Percentiles rank a stretch among this genome's conserved stretches.
Evolutionary conservation across 371 early-diverging fungal genomes (phyloP).

Genomic region (Cladochytrium tenue): DNA sequence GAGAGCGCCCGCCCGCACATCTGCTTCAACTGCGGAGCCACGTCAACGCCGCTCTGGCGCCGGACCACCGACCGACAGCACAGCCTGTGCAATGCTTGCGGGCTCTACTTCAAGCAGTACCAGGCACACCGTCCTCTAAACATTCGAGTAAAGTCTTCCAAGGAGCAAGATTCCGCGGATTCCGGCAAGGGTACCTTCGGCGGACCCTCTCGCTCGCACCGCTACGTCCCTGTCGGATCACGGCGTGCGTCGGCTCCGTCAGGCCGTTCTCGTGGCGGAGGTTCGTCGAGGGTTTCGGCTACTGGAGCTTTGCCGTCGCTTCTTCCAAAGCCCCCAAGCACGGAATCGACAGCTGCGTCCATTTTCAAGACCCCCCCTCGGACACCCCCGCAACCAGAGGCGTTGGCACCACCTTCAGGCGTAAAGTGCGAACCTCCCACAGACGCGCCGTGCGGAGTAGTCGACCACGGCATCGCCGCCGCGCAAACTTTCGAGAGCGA

Average conservation of each 20-base stretch:
- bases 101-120: conserved; percentile 24
- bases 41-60: conserved; percentile 80
- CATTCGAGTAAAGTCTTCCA: background rate
- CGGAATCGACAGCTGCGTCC: background rate
- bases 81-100: conserved; percentile 78
- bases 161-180: too few relatives aligned
- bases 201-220: background rate
- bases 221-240: background rate
- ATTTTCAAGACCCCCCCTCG: background rate
- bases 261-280: too few relatives aligned
- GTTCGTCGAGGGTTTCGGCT: too few relatives aligned
- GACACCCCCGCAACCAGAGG: background rate
- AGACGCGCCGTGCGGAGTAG: background rate
- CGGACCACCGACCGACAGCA: conserved; percentile 68
- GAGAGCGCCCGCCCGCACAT: background rate
- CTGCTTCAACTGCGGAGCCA: conserved; percentile 77
- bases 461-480: background rate
- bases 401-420: background rate
- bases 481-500: background rate
- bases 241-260: background rate
- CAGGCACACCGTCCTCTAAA: background rate
- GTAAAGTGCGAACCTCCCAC: background rate
- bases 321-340: background rate
- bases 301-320: too few relatives aligned
- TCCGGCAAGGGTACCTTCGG: background rate